Evolutionary conservation across 441 rosid genomes (phyloP), one percentile per base, ranked within the genome.

Genomic region (Omphalea diandra): DNA sequence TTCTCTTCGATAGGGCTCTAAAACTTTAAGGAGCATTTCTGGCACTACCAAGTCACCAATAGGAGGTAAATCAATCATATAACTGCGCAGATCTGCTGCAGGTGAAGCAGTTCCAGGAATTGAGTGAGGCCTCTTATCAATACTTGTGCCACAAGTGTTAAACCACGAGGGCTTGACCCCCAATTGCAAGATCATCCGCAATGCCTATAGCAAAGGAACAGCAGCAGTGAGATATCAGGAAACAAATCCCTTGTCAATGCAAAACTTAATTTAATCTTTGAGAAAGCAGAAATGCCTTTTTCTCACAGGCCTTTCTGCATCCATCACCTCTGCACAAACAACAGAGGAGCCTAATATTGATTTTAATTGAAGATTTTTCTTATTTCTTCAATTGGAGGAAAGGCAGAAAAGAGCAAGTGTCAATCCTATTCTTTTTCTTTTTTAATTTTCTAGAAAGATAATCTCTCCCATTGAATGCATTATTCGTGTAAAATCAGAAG

Each of bases 91-190:
- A 83, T 95, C 99, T 74, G 78, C 84, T 22, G 82, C 82, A 63
- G 95, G 82, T 36, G 89, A 77, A 79, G 92, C 79, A 74, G 87
- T 84, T 69, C 96, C 95, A 32, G 91, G 88, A 78, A 95, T 84
- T 50, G 86, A 79, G 72, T 90, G 95, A 74, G 87, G 96, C 81
- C 94, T 86, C 80, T 89, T 89, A 73, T 83, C 84, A 71, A 92
- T 81, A 70, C 75, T 68, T 50, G 90, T 90, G 67, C 99, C 84
- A 78, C 83, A 75, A 58, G 98, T 87, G 83, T 95, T 95, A 80
- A 95, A 95, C 98, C 98, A 95, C 73, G 96, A 90, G 63, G 98
- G 91, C 75, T 88, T 86, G 66, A 95, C 99, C 75, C 99, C 99
- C 81, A 95, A 81, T 75, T 95, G 97, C 83, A 95, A 83, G 77